Base-by-base conservation (phyloP, 345 rosid genomes). In the Murraya koenigii region DNA sequence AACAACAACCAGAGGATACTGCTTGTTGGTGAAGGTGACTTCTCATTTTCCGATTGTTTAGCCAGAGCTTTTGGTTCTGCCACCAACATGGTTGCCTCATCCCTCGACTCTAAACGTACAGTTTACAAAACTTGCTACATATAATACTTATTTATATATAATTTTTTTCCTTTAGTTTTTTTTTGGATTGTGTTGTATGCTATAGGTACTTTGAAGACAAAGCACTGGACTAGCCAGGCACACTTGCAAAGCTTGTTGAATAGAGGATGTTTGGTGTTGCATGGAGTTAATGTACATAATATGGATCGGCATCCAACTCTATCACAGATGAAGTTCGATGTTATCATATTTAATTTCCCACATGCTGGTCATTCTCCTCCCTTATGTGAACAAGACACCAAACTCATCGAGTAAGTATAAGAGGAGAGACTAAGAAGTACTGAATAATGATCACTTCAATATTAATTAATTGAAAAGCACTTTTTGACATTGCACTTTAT, bases 11-110 rank as follows among this genome's bases (percentile, higher is more conserved):
- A 80, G 9, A 25, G 65, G n/a, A 71, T 76, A 35, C 32, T 76
- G 60, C 61, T 80, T 4, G 80, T 80, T 8, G 83, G 83, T 7
- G 79, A 80, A 65, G 80, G 79, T 2, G 79, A 76, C 32, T 80
- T 80, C 72, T 75, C 83, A 13, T 80, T 76, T 23, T 55, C 77
- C 20, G 54, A 59, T 17, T 69, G 76, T 60, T 65, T 76, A 52
- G 83, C 79, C 10, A 9, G 15, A 11, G 47, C 56, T 3, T 80
- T 75, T 39, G 52, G 67, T 54, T 75, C 66, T 52, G 77, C 83
- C 13, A 6, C 73, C 25, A 76, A 75, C 60, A 76, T 80, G 26
- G 83, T 80, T 47, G 75, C 79, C 7, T 33, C 82, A 33, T 75
- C 71, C 11, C 69, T 71, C 35, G 66, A 69, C 62, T 75, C 72